Base-by-base conservation (phyloP, 2,329 filamentous ascomycete species). In the Ceratocystis papillata region DNA sequence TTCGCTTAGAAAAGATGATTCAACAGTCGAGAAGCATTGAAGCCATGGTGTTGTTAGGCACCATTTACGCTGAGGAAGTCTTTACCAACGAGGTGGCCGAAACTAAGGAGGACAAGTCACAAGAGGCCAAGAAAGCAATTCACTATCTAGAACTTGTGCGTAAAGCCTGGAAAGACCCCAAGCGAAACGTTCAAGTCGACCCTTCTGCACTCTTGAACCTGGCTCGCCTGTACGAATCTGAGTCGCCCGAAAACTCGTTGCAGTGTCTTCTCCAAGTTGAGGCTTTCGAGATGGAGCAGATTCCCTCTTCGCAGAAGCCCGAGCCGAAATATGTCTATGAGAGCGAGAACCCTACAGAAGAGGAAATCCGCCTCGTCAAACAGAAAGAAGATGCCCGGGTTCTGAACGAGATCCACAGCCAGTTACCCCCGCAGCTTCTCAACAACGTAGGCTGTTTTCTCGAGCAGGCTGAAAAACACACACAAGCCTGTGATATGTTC, bases 401-500 rank as follows among this genome's bases (percentile, higher is more conserved):
- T 66, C 82, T 83, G 65, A 78, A 79, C 25, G 79, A 81, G 17
- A 79, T 96, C 33, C 86, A 91, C 65, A 89, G 92, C 73, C 81
- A 87, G 67, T 79, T 99, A 1, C 89, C 92, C 0, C 94, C 94
- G 3, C 91, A 96, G 72, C 80, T 97, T 1, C 81, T 99, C 55
- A 99, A 97, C 79, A 99, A 99, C 74, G 96, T 97, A 73, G 94
- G 90, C 4, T 96, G 92, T 75, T 97, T 97, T 76, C 85, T 96
- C 70, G 96, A 90, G 70, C 91, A 96, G 73, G 82, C 86, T 1
- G 91, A 96, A 71, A 91, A 90, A 73, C 86, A 88, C 69, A 84
- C 87, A 22, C 80, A 85, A 68, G 92, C 94, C 25, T 87, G 89
- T 70, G 87, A 93, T 63, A 83, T 95, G 77, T 99, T 97, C 73